Conservation (phyloP, 768 basidiomycete species). For the Asterophora lycoperdoides region DNA sequence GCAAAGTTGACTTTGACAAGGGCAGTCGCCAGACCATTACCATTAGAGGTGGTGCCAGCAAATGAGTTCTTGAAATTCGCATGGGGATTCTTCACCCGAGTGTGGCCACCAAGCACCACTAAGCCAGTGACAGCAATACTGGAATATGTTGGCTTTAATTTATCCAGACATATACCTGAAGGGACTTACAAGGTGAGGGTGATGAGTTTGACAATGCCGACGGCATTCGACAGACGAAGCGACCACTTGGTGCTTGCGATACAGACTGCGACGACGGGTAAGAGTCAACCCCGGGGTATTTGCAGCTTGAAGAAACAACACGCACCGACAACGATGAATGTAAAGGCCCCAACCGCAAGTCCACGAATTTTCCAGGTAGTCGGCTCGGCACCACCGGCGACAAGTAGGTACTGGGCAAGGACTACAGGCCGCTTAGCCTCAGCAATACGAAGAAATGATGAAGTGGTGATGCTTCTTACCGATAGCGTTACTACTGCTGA, state of each 20-base stretch:
- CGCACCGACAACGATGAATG: constrained; percentile 28
- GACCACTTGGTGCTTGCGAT: constrained; percentile 35
- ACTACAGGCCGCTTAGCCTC: constrained; percentile 17
- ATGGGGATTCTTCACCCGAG: constrained; percentile 51
- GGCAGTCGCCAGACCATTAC: constrained; percentile 40
- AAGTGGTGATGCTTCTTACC: constrained; percentile 18
- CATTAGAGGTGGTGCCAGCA: constrained; percentile 45
- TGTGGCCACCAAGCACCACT: constrained; percentile 57
- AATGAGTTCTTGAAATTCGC: constrained; percentile 58
- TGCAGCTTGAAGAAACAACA: background rate
- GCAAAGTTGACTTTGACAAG: constrained; percentile 36
- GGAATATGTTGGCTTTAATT: background rate
- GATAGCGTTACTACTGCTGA: constrained; percentile 37
- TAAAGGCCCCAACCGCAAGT: constrained; percentile 31
- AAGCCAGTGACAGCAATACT: constrained; percentile 52
- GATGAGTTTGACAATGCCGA: constrained; percentile 30
- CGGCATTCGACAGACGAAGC: constrained; percentile 30
- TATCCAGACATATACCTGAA: background rate
- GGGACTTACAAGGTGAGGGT: constrained; percentile 27
- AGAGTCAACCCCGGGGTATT: background rate
- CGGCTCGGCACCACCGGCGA: constrained; percentile 26
- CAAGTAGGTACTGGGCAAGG: constrained; percentile 33
- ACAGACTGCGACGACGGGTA: constrained; percentile 21
- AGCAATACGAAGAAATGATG: background rate
- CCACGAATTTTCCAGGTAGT: constrained; percentile 33